These are phyloP conservation scores for Kingdonia uniflora DNA, from an alignment of 164 flowering plant genomes.

Conservation along the genomic window DNA sequence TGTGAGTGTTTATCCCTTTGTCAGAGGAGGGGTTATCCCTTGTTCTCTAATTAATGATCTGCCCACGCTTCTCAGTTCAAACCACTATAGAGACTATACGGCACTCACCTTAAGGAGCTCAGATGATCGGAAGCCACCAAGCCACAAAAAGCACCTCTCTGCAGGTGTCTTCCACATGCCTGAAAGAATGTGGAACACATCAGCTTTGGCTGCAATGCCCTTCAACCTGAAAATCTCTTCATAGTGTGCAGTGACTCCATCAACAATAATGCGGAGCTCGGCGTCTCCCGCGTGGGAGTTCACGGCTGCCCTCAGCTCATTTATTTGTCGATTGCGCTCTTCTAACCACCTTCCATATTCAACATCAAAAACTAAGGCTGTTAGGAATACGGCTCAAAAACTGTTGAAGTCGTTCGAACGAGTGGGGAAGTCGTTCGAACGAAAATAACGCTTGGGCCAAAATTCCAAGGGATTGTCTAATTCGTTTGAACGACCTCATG, in stretches of 20 bases:
- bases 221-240: slow-evolving; percentile 70
- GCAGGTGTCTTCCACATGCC: slow-evolving; percentile 99
- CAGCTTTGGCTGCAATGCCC: slow-evolving; percentile 73
- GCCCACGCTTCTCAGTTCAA: too few species aligned
- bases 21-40: too few species aligned
- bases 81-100: too few species aligned
- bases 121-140: slow-evolving; percentile 91
- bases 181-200: slow-evolving; percentile 78
- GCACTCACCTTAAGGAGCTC: slow-evolving; percentile 81
- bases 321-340: slow-evolving; percentile 63
- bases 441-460: too few species aligned
- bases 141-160: slow-evolving; percentile 87
- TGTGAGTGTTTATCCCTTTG: too few species aligned
- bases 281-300: slow-evolving; percentile 72
- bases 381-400: too few species aligned
- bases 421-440: too few species aligned
- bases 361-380: too few species aligned
- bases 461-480: too few species aligned
- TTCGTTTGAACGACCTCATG: too few species aligned
- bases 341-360: slow-evolving; percentile 86
- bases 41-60: too few species aligned
- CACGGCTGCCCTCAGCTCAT: slow-evolving; percentile 70
- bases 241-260: slow-evolving; percentile 45
- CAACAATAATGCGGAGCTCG: slow-evolving; percentile 63
- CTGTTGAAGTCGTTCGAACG: too few species aligned